Percentiles rank a stretch among this genome's conserved stretches.
Conservation (phyloP, 331 rosid genomes). For the Arachis monticola region DNA sequence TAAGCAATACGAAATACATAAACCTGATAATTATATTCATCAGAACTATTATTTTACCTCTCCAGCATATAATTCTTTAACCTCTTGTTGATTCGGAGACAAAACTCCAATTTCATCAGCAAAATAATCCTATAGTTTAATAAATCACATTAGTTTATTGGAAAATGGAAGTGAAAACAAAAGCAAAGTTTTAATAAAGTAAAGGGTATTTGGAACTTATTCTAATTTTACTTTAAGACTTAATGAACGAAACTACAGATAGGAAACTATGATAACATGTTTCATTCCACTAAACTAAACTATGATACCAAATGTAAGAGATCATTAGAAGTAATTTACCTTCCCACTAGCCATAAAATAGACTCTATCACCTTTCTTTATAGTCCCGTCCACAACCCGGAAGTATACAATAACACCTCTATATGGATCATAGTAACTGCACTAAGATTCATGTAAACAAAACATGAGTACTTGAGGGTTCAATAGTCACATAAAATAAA, state of each 20-base stretch:
- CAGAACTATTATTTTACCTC: constrained; percentile 63
- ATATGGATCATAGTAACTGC: constrained; percentile 93
- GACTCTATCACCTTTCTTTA: constrained; percentile 91
- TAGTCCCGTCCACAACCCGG: constrained; percentile 83
- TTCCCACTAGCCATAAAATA: constrained; percentile 90
- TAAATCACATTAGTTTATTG: constrained; percentile 24
- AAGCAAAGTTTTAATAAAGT: constrained; percentile 10
- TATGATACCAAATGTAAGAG: constrained; percentile 20
- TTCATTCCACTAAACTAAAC: constrained; percentile 21
- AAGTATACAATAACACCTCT: constrained; percentile 94
- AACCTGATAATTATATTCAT: constrained; percentile 13
- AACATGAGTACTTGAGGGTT: constrained; percentile 32
- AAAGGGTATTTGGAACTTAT: constrained; percentile 17
- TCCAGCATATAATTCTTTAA: constrained; percentile 75
- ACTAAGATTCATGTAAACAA: constrained; percentile 42
- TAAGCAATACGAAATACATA: constrained; percentile 35
- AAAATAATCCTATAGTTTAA: constrained; percentile 66
- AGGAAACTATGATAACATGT: constrained; percentile 2
- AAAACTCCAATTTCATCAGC: constrained; percentile 95
- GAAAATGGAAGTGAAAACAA: constrained; percentile 21
- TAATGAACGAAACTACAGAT: constrained; percentile 27
- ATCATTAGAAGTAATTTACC: constrained; percentile 51
- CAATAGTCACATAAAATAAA: constrained; percentile 24
- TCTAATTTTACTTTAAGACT: constrained; percentile 11
- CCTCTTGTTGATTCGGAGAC: constrained; percentile 87